A percentile compares a stretch with the other conserved stretches of the same genome.
These are phyloP conservation scores for Nakazawaea holstii DNA, from an alignment of 805 yeast genomes.

Conservation along the genomic window DNA sequence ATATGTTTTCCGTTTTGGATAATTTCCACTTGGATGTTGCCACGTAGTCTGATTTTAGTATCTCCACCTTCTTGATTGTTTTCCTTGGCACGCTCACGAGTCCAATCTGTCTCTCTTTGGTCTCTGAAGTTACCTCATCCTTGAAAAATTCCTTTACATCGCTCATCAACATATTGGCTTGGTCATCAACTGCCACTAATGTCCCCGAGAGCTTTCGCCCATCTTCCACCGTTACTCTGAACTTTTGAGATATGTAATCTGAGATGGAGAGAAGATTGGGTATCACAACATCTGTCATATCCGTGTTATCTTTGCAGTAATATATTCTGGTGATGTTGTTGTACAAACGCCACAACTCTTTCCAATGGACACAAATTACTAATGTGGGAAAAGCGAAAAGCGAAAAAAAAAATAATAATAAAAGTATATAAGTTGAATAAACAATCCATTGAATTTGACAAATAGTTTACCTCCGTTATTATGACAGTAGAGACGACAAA, in stretches of 20 bases:
- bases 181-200: conserved; percentile 38
- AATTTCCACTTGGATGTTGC: conserved; percentile 10
- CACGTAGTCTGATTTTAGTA: conserved; percentile 19
- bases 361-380: conserved; percentile 14
- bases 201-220: conserved; percentile 30
- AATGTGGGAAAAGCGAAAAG: neutral
- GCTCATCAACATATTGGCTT: conserved; percentile 34
- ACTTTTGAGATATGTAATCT: conserved; percentile 28
- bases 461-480: too few species aligned
- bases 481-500: neutral
- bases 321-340: too few species aligned
- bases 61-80: conserved; percentile 27
- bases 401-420: neutral
- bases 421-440: neutral
- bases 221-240: conserved; percentile 21
- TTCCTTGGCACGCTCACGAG: conserved; percentile 47
- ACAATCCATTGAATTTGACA: too few species aligned
- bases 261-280: conserved; percentile 21
- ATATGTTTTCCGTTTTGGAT: neutral
- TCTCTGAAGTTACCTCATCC: conserved; percentile 9
- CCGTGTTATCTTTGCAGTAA: neutral
- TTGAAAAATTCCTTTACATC: conserved; percentile 27
- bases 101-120: conserved; percentile 36
- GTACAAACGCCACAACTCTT: neutral
- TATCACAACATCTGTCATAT: neutral